Percentiles rank a stretch among this genome's conserved stretches.
phyloP scores from a whole-genome alignment of 345 rosid genomes.

The Conringia planisiliqua region DNA sequence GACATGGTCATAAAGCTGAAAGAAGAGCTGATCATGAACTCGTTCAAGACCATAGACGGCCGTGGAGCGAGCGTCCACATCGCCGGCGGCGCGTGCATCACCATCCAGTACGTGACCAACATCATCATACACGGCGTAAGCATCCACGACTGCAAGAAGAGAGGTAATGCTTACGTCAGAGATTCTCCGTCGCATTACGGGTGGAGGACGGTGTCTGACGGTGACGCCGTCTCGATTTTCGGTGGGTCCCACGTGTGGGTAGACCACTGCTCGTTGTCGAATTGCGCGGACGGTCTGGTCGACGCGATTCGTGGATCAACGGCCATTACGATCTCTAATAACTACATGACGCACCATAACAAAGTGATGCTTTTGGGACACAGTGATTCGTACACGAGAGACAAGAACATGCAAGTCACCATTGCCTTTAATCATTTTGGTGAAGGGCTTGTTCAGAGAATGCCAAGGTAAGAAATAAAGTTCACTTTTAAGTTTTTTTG shows the following conservation, averaged over 20 bases:
- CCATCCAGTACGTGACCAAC: constrained; percentile 59
- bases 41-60: constrained; percentile 64
- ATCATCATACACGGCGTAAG: constrained; percentile 51
- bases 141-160: constrained; percentile 56
- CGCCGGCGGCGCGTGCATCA: constrained; percentile 62
- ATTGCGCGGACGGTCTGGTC: constrained; percentile 51
- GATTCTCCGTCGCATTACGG: constrained; percentile 59
- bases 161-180: constrained; percentile 60
- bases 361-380: constrained; percentile 72
- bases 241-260: constrained; percentile 68
- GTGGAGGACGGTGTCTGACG: constrained; percentile 63
- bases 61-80: constrained; percentile 56
- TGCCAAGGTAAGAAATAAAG: constrained; percentile 49
- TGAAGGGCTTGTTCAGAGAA: constrained; percentile 68
- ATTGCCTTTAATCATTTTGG: constrained; percentile 72
- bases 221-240: constrained; percentile 57
- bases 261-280: constrained; percentile 61
- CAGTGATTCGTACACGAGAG: constrained; percentile 49
- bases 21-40: constrained; percentile 58
- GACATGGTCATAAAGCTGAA: constrained; percentile 61
- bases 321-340: constrained; percentile 57
- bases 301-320: constrained; percentile 65
- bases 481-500: neutral
- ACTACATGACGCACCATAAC: constrained; percentile 51
- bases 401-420: constrained; percentile 67